These are phyloP conservation scores for Podila verticillata DNA, from an alignment of 192 early-diverging fungal genomes.

Conservation along the genomic window DNA sequence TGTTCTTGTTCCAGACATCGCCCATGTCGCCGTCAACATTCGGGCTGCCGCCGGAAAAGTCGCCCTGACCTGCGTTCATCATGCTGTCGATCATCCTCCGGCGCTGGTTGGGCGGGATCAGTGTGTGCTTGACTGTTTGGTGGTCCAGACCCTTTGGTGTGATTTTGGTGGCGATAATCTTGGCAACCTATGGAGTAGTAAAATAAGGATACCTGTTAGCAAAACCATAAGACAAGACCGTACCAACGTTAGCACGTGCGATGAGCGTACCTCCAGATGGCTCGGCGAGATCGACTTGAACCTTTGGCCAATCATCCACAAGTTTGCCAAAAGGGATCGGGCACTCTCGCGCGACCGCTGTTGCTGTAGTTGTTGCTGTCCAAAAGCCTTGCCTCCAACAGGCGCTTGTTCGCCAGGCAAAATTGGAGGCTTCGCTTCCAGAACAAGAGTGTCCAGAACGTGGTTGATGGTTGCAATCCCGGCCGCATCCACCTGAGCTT, in stretches of 20 bases:
- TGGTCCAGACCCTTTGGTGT: conserved; percentile 44
- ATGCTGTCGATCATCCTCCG: not conserved
- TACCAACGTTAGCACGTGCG: too few species aligned
- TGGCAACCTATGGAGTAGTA: conserved; percentile 20
- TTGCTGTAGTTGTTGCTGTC: conserved; percentile 8
- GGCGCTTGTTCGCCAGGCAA: conserved; percentile 20
- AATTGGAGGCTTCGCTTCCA: conserved; percentile 23
- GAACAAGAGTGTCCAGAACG: conserved; percentile 27
- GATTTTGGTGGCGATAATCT: conserved; percentile 33
- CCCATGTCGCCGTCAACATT: conserved; percentile 13
- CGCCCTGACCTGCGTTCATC: not conserved
- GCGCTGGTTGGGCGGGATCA: conserved; percentile 28
- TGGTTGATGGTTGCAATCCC: conserved; percentile 2
- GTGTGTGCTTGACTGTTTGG: conserved; percentile 32
- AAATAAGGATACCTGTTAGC: not conserved
- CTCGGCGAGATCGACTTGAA: conserved; percentile 39
- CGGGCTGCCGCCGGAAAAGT: conserved; percentile 5
- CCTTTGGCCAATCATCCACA: conserved; percentile 49
- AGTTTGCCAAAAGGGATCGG: conserved; percentile 27
- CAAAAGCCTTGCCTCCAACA: conserved; percentile 1
- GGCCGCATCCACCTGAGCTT: not conserved
- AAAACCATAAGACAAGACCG: conserved; percentile 7
- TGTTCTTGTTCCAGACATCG: conserved; percentile 11
- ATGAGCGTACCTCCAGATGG: conserved; percentile 17
- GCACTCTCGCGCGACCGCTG: conserved; percentile 31